A percentile compares a stretch with the other conserved stretches of the same genome.
Evolutionary conservation across 2,329 filamentous ascomycete species (phyloP).

Genomic region (Tolypocladium ophioglossoides): DNA sequence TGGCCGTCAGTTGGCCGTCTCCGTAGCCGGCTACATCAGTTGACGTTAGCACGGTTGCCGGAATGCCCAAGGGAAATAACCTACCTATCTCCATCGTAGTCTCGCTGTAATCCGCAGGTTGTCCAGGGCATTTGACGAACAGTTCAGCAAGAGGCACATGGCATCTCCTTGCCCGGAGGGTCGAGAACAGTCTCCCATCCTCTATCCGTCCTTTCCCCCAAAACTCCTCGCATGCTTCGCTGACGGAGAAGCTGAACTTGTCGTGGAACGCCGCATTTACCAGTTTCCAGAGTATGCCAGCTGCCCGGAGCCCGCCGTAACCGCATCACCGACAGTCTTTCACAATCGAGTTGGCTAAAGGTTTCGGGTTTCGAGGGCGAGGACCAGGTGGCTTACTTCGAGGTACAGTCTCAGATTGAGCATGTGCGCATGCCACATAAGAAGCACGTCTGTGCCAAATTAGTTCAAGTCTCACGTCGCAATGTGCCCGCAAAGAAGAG

Average conservation of each 20-base stretch:
- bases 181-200: slow-evolving; percentile 47
- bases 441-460: slow-evolving; percentile 44
- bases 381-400: slow-evolving; percentile 44
- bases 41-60: too few relatives aligned
- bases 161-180: slow-evolving; percentile 27
- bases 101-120: slow-evolving; percentile 20
- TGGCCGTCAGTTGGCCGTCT: too few relatives aligned
- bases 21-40: too few relatives aligned
- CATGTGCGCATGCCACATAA: slow-evolving; percentile 66
- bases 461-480: too few relatives aligned
- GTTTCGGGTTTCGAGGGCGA: neutral
- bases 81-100: neutral
- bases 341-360: neutral
- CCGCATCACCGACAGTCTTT: slow-evolving; percentile 32
- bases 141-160: slow-evolving; percentile 38
- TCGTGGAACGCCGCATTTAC: slow-evolving; percentile 44
- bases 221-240: slow-evolving; percentile 29
- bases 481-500: too few relatives aligned
- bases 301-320: slow-evolving; percentile 40
- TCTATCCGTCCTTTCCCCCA: slow-evolving; percentile 32
- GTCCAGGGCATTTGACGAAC: slow-evolving; percentile 42
- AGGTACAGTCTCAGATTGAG: slow-evolving; percentile 57
- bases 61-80: neutral
- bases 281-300: slow-evolving; percentile 51
- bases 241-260: slow-evolving; percentile 40